Percentiles rank a stretch among this genome's conserved stretches.
phyloP scores from a whole-genome alignment of 148 eudicot species.

The Rhododendron griersonianum region DNA sequence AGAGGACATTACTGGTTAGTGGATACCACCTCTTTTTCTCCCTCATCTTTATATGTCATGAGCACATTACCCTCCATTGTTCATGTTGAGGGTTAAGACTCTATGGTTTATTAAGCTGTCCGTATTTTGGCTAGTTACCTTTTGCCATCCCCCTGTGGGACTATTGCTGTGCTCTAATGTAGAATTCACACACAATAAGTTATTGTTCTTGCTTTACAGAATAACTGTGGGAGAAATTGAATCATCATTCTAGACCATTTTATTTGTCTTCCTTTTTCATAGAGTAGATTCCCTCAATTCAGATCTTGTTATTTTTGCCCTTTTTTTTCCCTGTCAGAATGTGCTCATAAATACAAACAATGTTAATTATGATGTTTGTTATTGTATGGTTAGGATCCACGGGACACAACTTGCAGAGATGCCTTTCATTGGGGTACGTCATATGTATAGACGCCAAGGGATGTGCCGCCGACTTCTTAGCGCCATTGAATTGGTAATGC shows the following conservation, averaged over 20 bases:
- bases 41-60: not conserved
- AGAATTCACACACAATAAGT: not conserved
- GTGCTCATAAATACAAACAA: not conserved
- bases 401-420: conserved; percentile 89
- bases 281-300: not conserved
- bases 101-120: not conserved
- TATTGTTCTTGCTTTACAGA: conserved; percentile 1
- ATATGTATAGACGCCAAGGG: conserved; percentile 94
- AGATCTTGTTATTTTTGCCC: not conserved
- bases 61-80: not conserved
- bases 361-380: not conserved
- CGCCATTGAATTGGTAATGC: conserved; percentile 76
- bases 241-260: not conserved
- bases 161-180: not conserved
- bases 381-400: conserved; percentile 52
- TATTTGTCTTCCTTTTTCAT: not conserved
- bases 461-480: conserved; percentile 90
- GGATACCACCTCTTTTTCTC: not conserved
- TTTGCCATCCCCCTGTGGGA: not conserved
- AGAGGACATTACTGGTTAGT: not conserved
- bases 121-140: not conserved
- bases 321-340: not conserved
- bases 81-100: not conserved
- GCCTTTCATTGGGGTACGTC: conserved; percentile 97
- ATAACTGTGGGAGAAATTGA: not conserved